Evolutionary conservation across 148 eudicot species (phyloP).

Genomic region (Silene latifolia): DNA sequence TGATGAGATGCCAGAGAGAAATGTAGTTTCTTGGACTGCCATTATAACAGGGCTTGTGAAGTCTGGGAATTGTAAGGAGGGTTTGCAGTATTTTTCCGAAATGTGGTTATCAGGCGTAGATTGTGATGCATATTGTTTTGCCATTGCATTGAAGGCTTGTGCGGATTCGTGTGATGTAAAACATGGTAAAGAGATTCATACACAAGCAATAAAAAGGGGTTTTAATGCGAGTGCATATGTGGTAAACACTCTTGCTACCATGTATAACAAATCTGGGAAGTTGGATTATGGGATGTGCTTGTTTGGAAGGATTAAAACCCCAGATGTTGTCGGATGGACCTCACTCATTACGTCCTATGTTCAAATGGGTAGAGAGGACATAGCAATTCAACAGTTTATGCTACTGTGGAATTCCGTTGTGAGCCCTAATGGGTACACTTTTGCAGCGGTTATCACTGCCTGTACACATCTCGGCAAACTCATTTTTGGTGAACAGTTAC

Average conservation of each 20-base stretch:
- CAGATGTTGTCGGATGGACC: slow-evolving; percentile 91
- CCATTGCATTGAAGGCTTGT: slow-evolving; percentile 91
- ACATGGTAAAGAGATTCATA: slow-evolving; percentile 73
- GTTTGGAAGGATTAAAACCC: slow-evolving; percentile 58
- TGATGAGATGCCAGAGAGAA: slow-evolving; percentile 76
- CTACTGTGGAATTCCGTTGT: slow-evolving; percentile 54
- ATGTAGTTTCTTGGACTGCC: slow-evolving; percentile 92
- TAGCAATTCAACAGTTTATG: slow-evolving; percentile 50
- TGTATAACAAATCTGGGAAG: slow-evolving; percentile 86
- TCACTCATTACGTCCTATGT: slow-evolving; percentile 60
- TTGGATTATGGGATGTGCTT: slow-evolving; percentile 60
- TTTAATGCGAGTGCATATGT: slow-evolving; percentile 54
- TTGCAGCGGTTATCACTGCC: slow-evolving; percentile 65
- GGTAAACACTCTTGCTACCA: slow-evolving; percentile 68
- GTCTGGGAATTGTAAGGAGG: slow-evolving; percentile 53
- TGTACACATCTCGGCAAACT: slow-evolving; percentile 49
- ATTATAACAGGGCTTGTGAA: slow-evolving; percentile 78
- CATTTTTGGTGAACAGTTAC: slow-evolving; percentile 66
- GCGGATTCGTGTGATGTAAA: slow-evolving; percentile 48
- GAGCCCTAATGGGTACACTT: slow-evolving; percentile 71
- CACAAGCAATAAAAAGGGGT: slow-evolving; percentile 61
- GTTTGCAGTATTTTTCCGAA: slow-evolving; percentile 59
- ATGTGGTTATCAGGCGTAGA: slow-evolving; percentile 49
- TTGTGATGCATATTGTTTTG: slow-evolving; percentile 65
- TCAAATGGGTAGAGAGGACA: slow-evolving; percentile 56